Evolutionary conservation across 2,329 filamentous ascomycete species (phyloP).

Genomic region (Colletotrichum shisoi): DNA sequence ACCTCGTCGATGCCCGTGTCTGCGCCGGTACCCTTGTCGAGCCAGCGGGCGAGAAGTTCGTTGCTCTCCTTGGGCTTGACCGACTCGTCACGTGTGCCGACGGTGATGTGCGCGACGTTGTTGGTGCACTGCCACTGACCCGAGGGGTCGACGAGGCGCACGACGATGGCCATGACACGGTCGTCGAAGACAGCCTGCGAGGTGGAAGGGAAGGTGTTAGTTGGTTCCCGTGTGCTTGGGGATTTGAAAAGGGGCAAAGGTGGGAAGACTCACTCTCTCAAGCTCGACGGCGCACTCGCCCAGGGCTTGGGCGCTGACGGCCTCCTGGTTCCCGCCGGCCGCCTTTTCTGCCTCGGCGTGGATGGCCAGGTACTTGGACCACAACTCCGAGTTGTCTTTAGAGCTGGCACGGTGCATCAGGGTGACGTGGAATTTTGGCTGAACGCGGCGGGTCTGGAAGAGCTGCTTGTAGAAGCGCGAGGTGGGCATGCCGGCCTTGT

Average conservation of each 20-base stretch:
- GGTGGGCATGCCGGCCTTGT: conserved; percentile 51
- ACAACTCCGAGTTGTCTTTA: conserved; percentile 71
- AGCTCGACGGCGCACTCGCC: conserved; percentile 71
- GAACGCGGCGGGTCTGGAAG: conserved; percentile 75
- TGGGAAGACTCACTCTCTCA: conserved; percentile 59
- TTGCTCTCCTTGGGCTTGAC: conserved; percentile 98
- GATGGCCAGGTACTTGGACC: conserved; percentile 74
- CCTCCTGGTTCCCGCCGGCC: conserved; percentile 47
- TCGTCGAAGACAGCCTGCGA: conserved; percentile 79
- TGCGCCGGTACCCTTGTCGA: conserved; percentile 61
- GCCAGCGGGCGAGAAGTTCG: conserved; percentile 77
- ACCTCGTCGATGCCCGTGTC: conserved; percentile 58
- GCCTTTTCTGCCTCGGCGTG: conserved; percentile 55
- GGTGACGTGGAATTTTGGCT: conserved; percentile 90
- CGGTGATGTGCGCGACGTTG: conserved; percentile 82
- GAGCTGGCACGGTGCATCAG: conserved; percentile 80
- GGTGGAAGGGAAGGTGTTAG: not conserved
- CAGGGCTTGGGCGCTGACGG: conserved; percentile 52
- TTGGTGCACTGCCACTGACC: conserved; percentile 76
- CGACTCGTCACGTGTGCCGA: conserved; percentile 76
- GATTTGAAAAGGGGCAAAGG: not conserved
- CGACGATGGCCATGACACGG: conserved; percentile 90
- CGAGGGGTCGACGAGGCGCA: conserved; percentile 69
- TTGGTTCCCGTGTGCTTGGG: not conserved
- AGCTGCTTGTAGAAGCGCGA: conserved; percentile 79